These are phyloP conservation scores for Mimosa bimucronata DNA, from an alignment of 306 rosid species.

Conservation along the genomic window DNA sequence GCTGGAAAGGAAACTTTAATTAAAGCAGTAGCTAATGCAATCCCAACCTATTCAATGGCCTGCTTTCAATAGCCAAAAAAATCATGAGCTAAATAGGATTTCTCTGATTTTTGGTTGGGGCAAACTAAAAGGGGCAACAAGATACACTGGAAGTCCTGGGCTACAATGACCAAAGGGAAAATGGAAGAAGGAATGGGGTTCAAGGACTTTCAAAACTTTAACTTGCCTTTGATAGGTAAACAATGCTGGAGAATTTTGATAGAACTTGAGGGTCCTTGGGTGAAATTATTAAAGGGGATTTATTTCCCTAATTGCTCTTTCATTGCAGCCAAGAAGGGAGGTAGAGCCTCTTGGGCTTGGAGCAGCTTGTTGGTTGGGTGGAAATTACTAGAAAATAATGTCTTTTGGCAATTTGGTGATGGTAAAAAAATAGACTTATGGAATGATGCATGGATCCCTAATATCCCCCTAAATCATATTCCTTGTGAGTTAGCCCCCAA, in stretches of 20 bases:
- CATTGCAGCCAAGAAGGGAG: not conserved
- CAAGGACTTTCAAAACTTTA: not conserved
- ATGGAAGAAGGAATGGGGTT: not conserved
- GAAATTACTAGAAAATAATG: not conserved
- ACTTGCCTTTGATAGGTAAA: not conserved
- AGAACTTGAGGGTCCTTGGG: not conserved
- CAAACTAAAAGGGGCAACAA: accelerated
- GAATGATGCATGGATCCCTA: too few species aligned
- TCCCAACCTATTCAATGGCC: too few species aligned
- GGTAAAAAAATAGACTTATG: not conserved
- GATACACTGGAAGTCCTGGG: not conserved
- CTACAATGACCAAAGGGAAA: not conserved
- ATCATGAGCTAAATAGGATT: too few species aligned
- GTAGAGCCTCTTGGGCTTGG: not conserved
- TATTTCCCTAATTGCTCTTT: not conserved
- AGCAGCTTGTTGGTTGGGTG: not conserved
- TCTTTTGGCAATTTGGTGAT: not conserved
- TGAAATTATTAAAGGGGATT: not conserved
- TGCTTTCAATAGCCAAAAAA: too few species aligned
- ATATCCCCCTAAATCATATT: too few species aligned
- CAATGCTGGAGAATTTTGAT: not conserved
- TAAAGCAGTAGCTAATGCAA: too few species aligned
- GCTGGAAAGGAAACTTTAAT: too few species aligned
- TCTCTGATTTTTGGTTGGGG: too few species aligned
- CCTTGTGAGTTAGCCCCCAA: too few species aligned